Evolutionary conservation across 768 basidiomycete genomes (phyloP).

Genomic region (Glaciozyma martinii): DNA sequence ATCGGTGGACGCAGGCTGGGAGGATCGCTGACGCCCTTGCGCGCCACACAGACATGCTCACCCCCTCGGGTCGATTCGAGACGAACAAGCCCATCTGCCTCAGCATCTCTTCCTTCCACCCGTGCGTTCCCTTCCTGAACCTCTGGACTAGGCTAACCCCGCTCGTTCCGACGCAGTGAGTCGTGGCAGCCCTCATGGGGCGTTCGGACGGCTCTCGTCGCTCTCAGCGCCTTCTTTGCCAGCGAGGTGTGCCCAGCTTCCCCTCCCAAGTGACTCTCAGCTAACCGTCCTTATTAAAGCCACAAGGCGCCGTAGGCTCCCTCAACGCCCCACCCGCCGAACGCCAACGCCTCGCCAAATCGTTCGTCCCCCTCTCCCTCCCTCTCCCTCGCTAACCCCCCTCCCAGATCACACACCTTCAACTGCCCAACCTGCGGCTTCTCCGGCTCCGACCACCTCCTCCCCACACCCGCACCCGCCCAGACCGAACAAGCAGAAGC

Average conservation of each 20-base stretch:
- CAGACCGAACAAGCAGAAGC: too few species aligned
- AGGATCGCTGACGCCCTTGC: too few species aligned
- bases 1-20: too few species aligned
- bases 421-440: constrained; percentile 24
- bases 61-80: constrained; percentile 94
- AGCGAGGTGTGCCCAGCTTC: constrained; percentile 36
- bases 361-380: background rate
- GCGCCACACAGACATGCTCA: constrained; percentile 74
- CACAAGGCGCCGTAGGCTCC: constrained; percentile 27
- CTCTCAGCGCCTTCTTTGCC: constrained; percentile 38
- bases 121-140: constrained; percentile 36
- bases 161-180: constrained; percentile 58
- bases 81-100: constrained; percentile 76
- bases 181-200: constrained; percentile 99
- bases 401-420: background rate
- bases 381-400: background rate
- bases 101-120: constrained; percentile 43
- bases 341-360: constrained; percentile 18
- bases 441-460: background rate
- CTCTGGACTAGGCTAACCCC: too few species aligned
- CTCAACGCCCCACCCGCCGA: constrained; percentile 23
- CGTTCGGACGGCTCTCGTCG: constrained; percentile 61
- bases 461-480: too few species aligned
- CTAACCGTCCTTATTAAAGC: constrained; percentile 2
- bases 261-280: background rate